phyloP scores from a whole-genome alignment of 225 moss, liverwort and hornwort genomes.

The Rhytidiadelphus loreus region DNA sequence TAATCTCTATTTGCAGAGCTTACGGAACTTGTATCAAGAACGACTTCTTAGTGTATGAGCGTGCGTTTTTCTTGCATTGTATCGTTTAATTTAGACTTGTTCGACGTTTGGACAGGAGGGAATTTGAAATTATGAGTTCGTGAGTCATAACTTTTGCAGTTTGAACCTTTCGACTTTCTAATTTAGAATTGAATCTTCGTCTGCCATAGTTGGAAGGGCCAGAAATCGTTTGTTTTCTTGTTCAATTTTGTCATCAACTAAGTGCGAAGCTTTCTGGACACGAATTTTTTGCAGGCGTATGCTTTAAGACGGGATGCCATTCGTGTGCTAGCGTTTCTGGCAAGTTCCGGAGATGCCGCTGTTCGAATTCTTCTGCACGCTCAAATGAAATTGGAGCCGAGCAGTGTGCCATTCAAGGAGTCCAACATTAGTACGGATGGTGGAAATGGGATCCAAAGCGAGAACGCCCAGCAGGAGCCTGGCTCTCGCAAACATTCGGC shows the following conservation, averaged over 20 bases:
- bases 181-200: not conserved
- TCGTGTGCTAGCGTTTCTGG: conserved; percentile 64
- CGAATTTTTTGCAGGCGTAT: conserved; percentile 36
- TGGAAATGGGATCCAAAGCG: conserved; percentile 28
- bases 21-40: not conserved
- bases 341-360: conserved; percentile 60
- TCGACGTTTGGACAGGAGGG: not conserved
- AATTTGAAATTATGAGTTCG: not conserved
- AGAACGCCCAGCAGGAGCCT: conserved; percentile 19
- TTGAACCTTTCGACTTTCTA: not conserved
- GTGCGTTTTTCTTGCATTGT: not conserved
- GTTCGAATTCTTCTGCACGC: conserved; percentile 44
- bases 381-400: conserved; percentile 13
- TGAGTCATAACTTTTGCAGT: not conserved
- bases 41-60: not conserved
- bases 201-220: not conserved
- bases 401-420: conserved; percentile 15
- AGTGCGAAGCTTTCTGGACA: not conserved
- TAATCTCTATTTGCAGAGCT: not conserved
- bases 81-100: not conserved
- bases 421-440: conserved; percentile 27
- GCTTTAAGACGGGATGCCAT: conserved; percentile 67
- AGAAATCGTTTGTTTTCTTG: not conserved
- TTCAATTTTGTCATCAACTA: not conserved
- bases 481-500: conserved; percentile 1